Evolutionary conservation across 352 stramenopile genomes (phyloP).

Genomic region (Globisporangium polare): DNA sequence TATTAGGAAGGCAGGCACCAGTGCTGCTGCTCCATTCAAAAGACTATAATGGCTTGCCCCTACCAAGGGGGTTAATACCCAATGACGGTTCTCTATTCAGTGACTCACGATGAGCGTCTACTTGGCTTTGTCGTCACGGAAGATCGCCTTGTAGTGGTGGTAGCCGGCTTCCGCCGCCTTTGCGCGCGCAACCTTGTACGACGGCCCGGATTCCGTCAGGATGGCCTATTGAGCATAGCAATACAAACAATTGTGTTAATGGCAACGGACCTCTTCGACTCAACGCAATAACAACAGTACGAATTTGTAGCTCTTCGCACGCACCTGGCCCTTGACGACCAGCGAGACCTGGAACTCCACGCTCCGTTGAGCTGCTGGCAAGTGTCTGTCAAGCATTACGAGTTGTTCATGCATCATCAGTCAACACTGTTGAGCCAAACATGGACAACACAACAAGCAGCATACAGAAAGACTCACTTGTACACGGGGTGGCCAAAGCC

Average conservation of each 20-base stretch:
- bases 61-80: neutral
- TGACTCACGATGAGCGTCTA: neutral
- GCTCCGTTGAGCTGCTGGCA: conserved; percentile 45
- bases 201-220: conserved; percentile 38
- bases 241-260: neutral
- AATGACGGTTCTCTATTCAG: neutral
- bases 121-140: conserved; percentile 9
- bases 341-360: conserved; percentile 46
- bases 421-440: conserved; percentile 1
- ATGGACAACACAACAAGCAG: neutral
- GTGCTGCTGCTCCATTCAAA: neutral
- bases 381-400: conserved; percentile 27
- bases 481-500: conserved; percentile 61
- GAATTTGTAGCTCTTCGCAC: no score
- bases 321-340: conserved; percentile 60
- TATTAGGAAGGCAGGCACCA: neutral
- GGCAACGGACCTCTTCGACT: no score
- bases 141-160: conserved; percentile 35
- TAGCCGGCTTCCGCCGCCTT: conserved; percentile 52
- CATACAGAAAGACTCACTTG: conserved; percentile 30
- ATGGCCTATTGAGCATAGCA: conserved; percentile 23
- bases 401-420: neutral
- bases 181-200: conserved; percentile 58
- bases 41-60: neutral
- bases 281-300: no score